Evolutionary conservation across 805 yeast species (phyloP), one percentile per base, ranked within the genome.

Genomic region (Barnettozyma wickerhamii): DNA sequence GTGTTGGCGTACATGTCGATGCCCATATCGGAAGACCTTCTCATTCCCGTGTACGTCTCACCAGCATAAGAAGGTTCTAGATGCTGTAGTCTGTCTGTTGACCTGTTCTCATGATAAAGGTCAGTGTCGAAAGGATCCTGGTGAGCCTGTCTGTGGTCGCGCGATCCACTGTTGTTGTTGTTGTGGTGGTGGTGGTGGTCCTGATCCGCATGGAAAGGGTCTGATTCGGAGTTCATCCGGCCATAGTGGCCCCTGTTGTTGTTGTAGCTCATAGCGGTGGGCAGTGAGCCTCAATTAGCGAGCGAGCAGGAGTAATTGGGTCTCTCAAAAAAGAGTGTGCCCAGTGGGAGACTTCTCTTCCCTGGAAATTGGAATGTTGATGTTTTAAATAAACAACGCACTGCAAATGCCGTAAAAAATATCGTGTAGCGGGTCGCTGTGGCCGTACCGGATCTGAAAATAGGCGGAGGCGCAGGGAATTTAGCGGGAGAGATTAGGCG

Each of bases 1-100:
- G 38, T 19, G 28, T 24, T 31, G 29, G 19, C 14, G 33, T 27
- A 37, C 24, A 19, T 17, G 28, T 35, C 40, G 27, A 35, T 35
- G 5, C 21, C 37, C 28, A 37, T 32, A n/a, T 42, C 42, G n/a
- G 43, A 41, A 3, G 45, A 39, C 17, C 53, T 38, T 42, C 48
- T 44, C 26, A 41, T 48, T 14, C 47, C 35, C 3, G 48, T 33
- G 23, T 19, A 36, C 1, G 52, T 41, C 17, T 44, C 45, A 15
- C 53, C 40, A 4, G 38, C 35, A 20, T 43, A 44, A 2, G 51
- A 40, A 3, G 52, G 50, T 29, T 50, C 39, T 5, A 46, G 28
- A 13, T 33, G 33, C 31, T 50, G 49, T 3, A 51, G 37, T 39
- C 50, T 42, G 19, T 52, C 55, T n/a, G 45, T 33, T 15, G 55